phyloP scores from a whole-genome alignment of 176 grass and related monocot species.

The Oryza meridionalis region DNA sequence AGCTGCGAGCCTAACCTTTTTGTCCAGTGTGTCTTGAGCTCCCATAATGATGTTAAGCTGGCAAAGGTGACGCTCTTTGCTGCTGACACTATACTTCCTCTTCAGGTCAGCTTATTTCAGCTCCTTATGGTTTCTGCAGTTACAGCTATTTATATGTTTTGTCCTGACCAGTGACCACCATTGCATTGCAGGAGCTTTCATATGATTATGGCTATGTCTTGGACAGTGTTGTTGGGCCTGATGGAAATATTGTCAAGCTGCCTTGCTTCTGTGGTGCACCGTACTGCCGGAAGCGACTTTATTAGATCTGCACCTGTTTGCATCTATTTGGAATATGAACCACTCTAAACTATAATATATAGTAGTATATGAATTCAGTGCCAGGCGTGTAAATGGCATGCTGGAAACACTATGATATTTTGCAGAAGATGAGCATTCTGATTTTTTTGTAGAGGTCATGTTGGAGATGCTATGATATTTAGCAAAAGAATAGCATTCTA shows the following conservation, averaged over 20 bases:
- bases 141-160: neutral
- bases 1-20: constrained; percentile 92
- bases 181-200: constrained; percentile 62
- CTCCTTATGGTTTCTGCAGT: constrained; percentile 18
- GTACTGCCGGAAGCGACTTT: constrained; percentile 66
- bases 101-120: constrained; percentile 59
- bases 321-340: constrained; percentile 26
- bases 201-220: constrained; percentile 74
- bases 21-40: constrained; percentile 82
- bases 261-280: constrained; percentile 65
- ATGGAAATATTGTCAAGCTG: constrained; percentile 61
- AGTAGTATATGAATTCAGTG: constrained; percentile 23
- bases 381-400: constrained; percentile 28
- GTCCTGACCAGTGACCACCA: neutral
- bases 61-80: constrained; percentile 90
- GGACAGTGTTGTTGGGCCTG: constrained; percentile 66
- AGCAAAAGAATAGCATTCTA: constrained; percentile 14
- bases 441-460: constrained; percentile 20
- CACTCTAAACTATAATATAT: neutral
- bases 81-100: constrained; percentile 88
- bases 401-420: constrained; percentile 16
- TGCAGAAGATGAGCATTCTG: constrained; percentile 3
- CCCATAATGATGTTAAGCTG: constrained; percentile 75
- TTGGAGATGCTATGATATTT: constrained; percentile 35
- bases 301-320: constrained; percentile 36